Conservation (phyloP, 2,329 filamentous ascomycete species). For the Biscogniauxia sp. region DNA sequence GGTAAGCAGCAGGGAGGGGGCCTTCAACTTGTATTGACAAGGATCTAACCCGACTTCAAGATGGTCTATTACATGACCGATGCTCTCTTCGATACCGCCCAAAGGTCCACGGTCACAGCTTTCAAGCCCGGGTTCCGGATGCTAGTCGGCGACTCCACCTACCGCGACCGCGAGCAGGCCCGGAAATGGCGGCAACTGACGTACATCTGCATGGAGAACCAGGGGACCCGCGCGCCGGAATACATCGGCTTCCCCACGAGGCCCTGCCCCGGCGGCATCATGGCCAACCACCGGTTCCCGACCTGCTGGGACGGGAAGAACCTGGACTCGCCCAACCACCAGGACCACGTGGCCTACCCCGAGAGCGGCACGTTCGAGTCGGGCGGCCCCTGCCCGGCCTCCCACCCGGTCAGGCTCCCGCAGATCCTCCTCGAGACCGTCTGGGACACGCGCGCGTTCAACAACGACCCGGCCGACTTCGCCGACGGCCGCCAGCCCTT, state of each 20-base stretch:
- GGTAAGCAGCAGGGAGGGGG: neutral
- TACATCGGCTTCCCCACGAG: slow-evolving; percentile 47
- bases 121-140: slow-evolving; percentile 47
- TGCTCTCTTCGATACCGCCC: slow-evolving; percentile 9
- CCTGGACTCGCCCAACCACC: slow-evolving; percentile 46
- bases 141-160: slow-evolving; percentile 40
- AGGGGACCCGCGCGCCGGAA: slow-evolving; percentile 34
- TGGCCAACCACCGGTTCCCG: slow-evolving; percentile 53
- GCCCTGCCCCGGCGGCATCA: slow-evolving; percentile 47
- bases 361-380: slow-evolving; percentile 31
- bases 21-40: neutral
- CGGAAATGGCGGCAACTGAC: neutral
- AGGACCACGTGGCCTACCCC: slow-evolving; percentile 52
- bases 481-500: neutral
- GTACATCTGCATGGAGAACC: slow-evolving; percentile 3
- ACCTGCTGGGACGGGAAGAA: slow-evolving; percentile 55
- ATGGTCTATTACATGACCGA: slow-evolving; percentile 31
- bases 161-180: neutral
- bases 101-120: slow-evolving; percentile 38
- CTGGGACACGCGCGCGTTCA: slow-evolving; percentile 36
- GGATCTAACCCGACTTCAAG: neutral
- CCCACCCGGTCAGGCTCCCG: slow-evolving; percentile 52
- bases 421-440: slow-evolving; percentile 62
- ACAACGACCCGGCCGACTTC: neutral
- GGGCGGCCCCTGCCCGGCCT: slow-evolving; percentile 45